Percentiles rank a stretch among this genome's conserved stretches.
Evolutionary conservation across 192 early-diverging fungal species (phyloP).

Genomic region (Thamnidium elegans): DNA sequence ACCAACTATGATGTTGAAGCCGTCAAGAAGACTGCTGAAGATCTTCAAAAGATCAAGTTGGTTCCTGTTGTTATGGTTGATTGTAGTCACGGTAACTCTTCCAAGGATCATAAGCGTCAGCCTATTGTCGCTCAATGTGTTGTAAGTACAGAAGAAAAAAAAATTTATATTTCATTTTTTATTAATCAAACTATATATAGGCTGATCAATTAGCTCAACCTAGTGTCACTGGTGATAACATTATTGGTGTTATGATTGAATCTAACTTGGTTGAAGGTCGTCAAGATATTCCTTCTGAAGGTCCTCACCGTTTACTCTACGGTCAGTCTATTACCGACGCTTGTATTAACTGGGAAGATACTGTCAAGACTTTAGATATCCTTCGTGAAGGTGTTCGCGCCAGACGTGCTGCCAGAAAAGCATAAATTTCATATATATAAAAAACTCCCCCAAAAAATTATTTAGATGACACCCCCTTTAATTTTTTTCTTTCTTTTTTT

Average conservation of each 20-base stretch:
- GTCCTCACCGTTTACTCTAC: constrained; percentile 73
- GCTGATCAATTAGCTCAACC: constrained; percentile 59
- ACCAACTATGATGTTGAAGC: constrained; percentile 87
- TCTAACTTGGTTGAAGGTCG: constrained; percentile 75
- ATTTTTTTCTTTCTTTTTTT: background rate
- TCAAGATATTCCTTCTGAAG: constrained; percentile 73
- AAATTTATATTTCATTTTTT: background rate
- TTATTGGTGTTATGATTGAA: constrained; percentile 97
- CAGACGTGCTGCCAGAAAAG: constrained; percentile 43
- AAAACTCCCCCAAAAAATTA: background rate
- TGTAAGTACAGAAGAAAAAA: constrained; percentile 9
- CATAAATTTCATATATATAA: background rate
- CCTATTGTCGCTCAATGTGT: constrained; percentile 62
- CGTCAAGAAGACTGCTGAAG: constrained; percentile 54
- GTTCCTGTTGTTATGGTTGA: constrained; percentile 84
- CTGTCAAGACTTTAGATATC: constrained; percentile 70
- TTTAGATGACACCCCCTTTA: background rate
- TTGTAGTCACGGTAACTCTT: constrained; percentile 93
- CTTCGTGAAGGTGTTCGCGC: constrained; percentile 71
- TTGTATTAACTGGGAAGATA: constrained; percentile 90
- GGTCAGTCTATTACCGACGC: constrained; percentile 92
- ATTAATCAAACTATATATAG: background rate
- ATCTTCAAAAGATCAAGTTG: constrained; percentile 59
- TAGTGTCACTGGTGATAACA: constrained; percentile 58
- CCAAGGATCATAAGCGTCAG: constrained; percentile 85